A percentile compares a stretch with the other conserved stretches of the same genome.
Conservation (phyloP, 2,329 filamentous ascomycete genomes). For the Cercospora sp. region DNA sequence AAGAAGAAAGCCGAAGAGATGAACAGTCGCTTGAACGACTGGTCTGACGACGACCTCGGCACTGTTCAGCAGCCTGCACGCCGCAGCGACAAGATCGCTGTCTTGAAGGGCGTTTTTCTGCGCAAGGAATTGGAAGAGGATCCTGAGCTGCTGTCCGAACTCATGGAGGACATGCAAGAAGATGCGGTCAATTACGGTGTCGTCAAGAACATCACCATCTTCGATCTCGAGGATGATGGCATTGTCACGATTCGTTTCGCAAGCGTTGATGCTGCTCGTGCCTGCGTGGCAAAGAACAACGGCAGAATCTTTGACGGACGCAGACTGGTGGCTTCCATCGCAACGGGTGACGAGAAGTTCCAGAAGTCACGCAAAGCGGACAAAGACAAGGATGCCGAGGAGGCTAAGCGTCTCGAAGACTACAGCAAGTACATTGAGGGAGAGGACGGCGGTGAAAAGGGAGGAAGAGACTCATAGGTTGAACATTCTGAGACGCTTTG, state of each 20-base stretch:
- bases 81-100: conserved; percentile 72
- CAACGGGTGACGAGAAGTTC: conserved; percentile 66
- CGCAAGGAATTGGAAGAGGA: conserved; percentile 82
- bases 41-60: conserved; percentile 81
- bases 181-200: conserved; percentile 83
- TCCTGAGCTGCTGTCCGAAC: conserved; percentile 77
- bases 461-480: neutral
- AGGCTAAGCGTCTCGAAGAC: conserved; percentile 28
- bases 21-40: conserved; percentile 85
- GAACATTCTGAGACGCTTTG: neutral
- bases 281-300: conserved; percentile 70
- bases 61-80: conserved; percentile 56
- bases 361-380: conserved; percentile 57
- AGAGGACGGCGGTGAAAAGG: neutral
- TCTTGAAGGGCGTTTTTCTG: conserved; percentile 93
- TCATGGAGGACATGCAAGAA: conserved; percentile 90
- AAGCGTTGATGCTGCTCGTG: conserved; percentile 67
- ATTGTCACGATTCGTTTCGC: conserved; percentile 82
- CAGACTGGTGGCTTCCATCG: conserved; percentile 61
- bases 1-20: conserved; percentile 90
- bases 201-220: conserved; percentile 89
- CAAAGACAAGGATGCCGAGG: conserved; percentile 26
- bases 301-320: conserved; percentile 77
- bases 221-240: conserved; percentile 80
- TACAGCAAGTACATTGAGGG: conserved; percentile 32